Base-by-base conservation (phyloP, 371 early-diverging fungal species). In the Mucor sp. region DNA sequence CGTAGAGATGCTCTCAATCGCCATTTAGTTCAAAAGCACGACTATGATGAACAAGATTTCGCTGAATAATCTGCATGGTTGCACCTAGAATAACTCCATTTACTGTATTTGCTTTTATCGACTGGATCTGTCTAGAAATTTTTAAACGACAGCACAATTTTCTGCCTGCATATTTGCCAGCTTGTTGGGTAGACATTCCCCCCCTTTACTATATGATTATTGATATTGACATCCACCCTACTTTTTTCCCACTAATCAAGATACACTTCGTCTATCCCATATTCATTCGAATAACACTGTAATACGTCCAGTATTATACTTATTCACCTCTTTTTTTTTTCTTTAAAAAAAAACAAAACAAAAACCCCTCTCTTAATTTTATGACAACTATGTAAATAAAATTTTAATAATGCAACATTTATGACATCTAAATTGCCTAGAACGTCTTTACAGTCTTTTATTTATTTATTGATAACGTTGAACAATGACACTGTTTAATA, bases 401-500 rank as follows among this genome's bases (percentile, higher is more conserved):
- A 25, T 59, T 1, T 6, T 27, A 43, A 23, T 11, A 15, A 27
- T 14, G 4, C 25, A 53, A 11, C 27, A 50, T 19, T 7, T 47
- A 47, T 21, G 21, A 47, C n/a, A 21, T 8, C 7, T 47, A 44
- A n/a, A 19, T 8, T 63, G 23, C 21, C 4, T 14, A 6, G 3
- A 48, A 23, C 19, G 14, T 17, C 9, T 41, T 25, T 50, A 27
- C 15, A 17, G 1, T 17, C 6, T 41, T 35, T 35, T 43, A 21
- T 68, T 61, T 41, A 56, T 63, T 77, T 88, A 92, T 71, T 80
- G 70, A 39, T 80, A 84, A 58, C 90, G 83, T 68, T 97, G 98
- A 43, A 93, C 85, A 63, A 98, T 84, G 7, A 93, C 95, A 25
- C 96, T 81, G 65, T 96, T 96, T 70, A 94, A 72, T 64, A 98